phyloP scores from a whole-genome alignment of 2,329 filamentous ascomycete species.

The Ophiostoma sp. region DNA sequence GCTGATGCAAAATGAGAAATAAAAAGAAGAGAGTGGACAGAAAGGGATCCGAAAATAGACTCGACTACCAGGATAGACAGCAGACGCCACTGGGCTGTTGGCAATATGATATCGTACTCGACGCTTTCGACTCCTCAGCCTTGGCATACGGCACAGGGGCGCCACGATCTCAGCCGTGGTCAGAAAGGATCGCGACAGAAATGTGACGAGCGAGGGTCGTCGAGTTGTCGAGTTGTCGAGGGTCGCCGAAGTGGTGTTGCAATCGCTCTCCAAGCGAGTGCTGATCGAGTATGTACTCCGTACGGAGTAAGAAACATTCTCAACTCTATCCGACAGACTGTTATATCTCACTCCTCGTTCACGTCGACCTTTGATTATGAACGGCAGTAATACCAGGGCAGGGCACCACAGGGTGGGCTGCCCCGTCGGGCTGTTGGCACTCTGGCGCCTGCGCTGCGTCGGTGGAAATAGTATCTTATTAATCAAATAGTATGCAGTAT shows the following conservation, averaged over 20 bases:
- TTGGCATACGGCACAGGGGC: neutral
- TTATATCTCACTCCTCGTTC: conserved; percentile 1
- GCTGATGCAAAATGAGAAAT: neutral
- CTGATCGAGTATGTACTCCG: too few species aligned
- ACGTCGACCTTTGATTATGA: conserved; percentile 1
- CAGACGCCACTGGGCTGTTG: neutral
- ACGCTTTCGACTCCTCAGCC: neutral
- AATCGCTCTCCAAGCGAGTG: too few species aligned
- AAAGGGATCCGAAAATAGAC: neutral
- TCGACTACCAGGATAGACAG: neutral
- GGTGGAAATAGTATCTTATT: too few species aligned
- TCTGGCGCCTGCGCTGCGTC: neutral
- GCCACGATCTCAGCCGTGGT: neutral
- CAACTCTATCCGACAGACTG: neutral
- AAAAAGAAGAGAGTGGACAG: neutral
- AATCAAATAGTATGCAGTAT: neutral
- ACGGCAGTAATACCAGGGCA: conserved; percentile 6
- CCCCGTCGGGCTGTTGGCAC: neutral
- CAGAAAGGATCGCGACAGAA: too few species aligned
- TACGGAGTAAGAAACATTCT: too few species aligned
- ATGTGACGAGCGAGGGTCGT: neutral
- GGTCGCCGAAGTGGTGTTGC: too few species aligned
- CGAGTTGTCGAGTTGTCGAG: too few species aligned
- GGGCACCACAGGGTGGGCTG: conserved; percentile 1
- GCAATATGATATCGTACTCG: neutral